phyloP scores from a whole-genome alignment of 352 stramenopile genomes.

The Phytophthora melonis region DNA sequence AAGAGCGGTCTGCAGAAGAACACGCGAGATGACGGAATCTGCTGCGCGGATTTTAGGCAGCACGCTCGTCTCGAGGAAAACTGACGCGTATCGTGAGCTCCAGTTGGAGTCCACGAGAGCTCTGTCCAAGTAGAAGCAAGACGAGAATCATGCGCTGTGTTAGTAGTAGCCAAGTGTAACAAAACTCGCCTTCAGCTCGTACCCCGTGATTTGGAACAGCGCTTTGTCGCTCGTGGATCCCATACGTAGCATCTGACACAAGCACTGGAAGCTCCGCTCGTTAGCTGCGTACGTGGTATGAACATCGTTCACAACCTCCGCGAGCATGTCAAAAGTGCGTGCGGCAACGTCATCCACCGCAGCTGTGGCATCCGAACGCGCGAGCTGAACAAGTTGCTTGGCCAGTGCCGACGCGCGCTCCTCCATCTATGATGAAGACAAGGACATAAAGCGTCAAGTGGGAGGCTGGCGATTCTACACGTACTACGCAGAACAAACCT shows the following conservation, averaged over 20 bases:
- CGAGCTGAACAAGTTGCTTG: constrained; percentile 58
- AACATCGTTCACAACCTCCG: constrained; percentile 71
- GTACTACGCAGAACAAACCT: constrained; percentile 25
- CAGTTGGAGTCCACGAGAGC: constrained; percentile 70
- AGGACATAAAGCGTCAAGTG: neutral
- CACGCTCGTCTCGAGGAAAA: constrained; percentile 68
- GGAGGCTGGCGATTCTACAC: neutral
- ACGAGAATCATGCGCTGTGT: neutral
- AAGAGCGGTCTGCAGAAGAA: constrained; percentile 69
- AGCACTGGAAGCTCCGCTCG: constrained; percentile 54
- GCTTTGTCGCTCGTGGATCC: constrained; percentile 62
- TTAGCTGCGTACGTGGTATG: constrained; percentile 64
- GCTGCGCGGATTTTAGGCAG: constrained; percentile 65
- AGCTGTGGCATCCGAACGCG: constrained; percentile 40
- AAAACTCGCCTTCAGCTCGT: neutral
- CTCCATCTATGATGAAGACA: constrained; percentile 48
- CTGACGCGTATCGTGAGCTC: constrained; percentile 71
- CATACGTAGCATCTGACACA: constrained; percentile 63
- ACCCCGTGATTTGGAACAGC: constrained; percentile 68
- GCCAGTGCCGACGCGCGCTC: constrained; percentile 46
- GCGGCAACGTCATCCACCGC: constrained; percentile 38
- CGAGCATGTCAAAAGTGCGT: constrained; percentile 50
- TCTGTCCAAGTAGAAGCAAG: constrained; percentile 27
- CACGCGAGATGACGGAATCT: constrained; percentile 76
- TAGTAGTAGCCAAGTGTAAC: neutral